phyloP scores from a whole-genome alignment of 345 rosid genomes.

The Acer campestre region DNA sequence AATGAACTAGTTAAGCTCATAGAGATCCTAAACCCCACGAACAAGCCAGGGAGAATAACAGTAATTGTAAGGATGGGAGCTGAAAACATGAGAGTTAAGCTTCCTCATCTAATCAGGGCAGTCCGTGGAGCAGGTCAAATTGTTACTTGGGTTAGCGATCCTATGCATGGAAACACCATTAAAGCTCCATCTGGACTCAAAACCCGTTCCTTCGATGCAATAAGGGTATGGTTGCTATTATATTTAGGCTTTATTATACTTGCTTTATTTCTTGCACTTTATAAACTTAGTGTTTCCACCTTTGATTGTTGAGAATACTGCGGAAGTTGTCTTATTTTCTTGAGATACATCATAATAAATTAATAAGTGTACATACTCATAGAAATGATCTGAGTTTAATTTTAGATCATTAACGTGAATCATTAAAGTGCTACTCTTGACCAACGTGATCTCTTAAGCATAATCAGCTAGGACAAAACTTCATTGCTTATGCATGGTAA shows the following conservation, averaged over 20 bases:
- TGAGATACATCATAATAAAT: background rate
- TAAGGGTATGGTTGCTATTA: slow-evolving; percentile 26
- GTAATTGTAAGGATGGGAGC: slow-evolving; percentile 48
- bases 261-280: background rate
- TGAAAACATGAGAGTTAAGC: slow-evolving; percentile 41
- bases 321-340: background rate
- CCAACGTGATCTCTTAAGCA: background rate
- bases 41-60: slow-evolving; percentile 44
- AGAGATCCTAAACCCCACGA: slow-evolving; percentile 37
- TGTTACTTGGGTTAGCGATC: slow-evolving; percentile 45
- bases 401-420: background rate
- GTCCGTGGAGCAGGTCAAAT: slow-evolving; percentile 39
- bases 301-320: slow-evolving; percentile 4
- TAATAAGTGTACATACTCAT: background rate
- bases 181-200: slow-evolving; percentile 48
- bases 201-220: slow-evolving; percentile 48
- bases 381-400: background rate
- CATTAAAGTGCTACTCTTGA: background rate
- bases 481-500: background rate
- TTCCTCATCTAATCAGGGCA: slow-evolving; percentile 40
- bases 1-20: slow-evolving; percentile 40
- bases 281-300: background rate
- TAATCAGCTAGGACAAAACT: background rate
- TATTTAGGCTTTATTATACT: background rate
- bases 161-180: slow-evolving; percentile 48